Evolutionary conservation across 2,329 filamentous ascomycete genomes (phyloP).

Genomic region (Claviceps purpurea): DNA sequence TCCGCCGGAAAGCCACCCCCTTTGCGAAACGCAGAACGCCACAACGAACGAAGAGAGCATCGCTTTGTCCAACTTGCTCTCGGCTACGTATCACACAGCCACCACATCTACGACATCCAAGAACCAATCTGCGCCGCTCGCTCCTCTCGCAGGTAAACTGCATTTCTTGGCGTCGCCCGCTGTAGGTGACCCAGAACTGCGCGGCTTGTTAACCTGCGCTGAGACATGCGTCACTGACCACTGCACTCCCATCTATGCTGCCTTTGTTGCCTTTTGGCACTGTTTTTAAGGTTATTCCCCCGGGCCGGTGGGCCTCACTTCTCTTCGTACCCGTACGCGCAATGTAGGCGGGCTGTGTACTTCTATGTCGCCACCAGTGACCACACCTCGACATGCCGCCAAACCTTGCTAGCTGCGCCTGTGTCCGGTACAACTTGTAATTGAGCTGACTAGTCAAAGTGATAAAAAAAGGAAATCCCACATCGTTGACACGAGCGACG

Average conservation of each 20-base stretch:
- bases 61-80: too few relatives aligned
- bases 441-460: too few relatives aligned
- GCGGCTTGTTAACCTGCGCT: background rate
- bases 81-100: background rate
- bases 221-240: slow-evolving; percentile 2
- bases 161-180: slow-evolving; percentile 2
- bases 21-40: too few relatives aligned
- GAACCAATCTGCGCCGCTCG: background rate
- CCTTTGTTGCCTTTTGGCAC: background rate
- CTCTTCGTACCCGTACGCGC: background rate
- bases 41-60: too few relatives aligned
- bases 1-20: too few relatives aligned
- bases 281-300: slow-evolving; percentile 8
- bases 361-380: too few relatives aligned
- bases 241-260: background rate
- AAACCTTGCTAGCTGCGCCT: background rate
- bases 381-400: background rate
- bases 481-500: background rate
- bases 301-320: background rate
- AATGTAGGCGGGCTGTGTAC: too few relatives aligned
- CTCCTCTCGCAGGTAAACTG: background rate
- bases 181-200: background rate
- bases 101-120: background rate
- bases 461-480: background rate
- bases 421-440: background rate